Evolutionary conservation across 352 stramenopile species (phyloP), one percentile per base, ranked within the genome.

Genomic region (Proteromonas lacertae): DNA sequence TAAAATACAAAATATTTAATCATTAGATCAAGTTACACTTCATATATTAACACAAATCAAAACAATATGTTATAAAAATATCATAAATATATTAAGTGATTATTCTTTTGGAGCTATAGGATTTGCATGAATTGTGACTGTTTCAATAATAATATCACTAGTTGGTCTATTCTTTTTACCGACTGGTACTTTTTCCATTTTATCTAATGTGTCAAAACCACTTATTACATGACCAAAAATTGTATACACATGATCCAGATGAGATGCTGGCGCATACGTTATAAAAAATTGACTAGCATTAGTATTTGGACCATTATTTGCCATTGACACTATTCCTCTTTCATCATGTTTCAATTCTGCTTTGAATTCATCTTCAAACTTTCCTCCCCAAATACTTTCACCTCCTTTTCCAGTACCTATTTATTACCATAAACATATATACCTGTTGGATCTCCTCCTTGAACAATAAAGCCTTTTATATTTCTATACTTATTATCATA

Each of bases 211-310:
- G 41, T 93, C 82, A 47, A 88, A 83, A 19, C 82, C 82, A 48
- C 93, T 74, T 40, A 96, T 77, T 7, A 73, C 52, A 64, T 80
- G 71, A 42, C 73, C 82, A 57, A 96, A 92, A 19, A 92, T 67
- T 36, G 75, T 90, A 62, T 93, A 91, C 16, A 90, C 61, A 54
- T 92, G 92, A 59, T 96, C 92, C 28, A 96, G 57, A 48, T 93
- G 79, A 32, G 77, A 70, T 46, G 92, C 75, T 47, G 74, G 74
- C 47, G 73, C 69, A 43, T 89, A 93, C 29, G 78, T 86, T 47
- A 96, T 89, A 55, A 96, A 94, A 48, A 96, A 96, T 55, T 96
- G 77, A 40, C 73, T 73, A 43, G 67, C 64, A 57, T 87, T 88
- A 25, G 72, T 84, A 51, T 79, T 71, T 19, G 71, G 59, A 0